phyloP scores from a whole-genome alignment of 306 rosid genomes.

The Cicer arietinum region DNA sequence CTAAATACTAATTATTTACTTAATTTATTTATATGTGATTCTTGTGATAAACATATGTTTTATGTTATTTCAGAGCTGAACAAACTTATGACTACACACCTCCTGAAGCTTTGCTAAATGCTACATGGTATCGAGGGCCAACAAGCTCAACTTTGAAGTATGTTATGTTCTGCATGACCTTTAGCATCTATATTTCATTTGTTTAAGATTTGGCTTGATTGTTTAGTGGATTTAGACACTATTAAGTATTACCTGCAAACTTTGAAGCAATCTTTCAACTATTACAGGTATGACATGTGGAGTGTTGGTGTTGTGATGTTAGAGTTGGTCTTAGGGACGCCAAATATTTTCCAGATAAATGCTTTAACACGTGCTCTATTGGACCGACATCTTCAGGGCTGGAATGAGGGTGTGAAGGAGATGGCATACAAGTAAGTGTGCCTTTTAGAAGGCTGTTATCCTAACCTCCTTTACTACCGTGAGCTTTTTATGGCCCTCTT shows the following conservation, averaged over 20 bases:
- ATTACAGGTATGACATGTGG: constrained; percentile 94
- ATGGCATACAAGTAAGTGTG: constrained; percentile 79
- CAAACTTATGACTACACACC: constrained; percentile 88
- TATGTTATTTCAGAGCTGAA: constrained; percentile 70
- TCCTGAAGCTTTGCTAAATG: constrained; percentile 90
- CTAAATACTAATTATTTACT: constrained; percentile 20
- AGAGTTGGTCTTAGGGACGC: constrained; percentile 89
- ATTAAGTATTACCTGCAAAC: constrained; percentile 20
- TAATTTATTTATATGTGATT: constrained; percentile 5
- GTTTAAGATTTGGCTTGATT: constrained; percentile 16
- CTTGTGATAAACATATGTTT: constrained; percentile 36
- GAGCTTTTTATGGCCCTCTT: constrained; percentile 20
- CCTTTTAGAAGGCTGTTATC: constrained; percentile 30
- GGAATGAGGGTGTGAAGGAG: constrained; percentile 86
- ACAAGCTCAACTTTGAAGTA: constrained; percentile 79
- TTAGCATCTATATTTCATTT: constrained; percentile 34
- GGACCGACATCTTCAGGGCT: constrained; percentile 85
- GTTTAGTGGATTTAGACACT: constrained; percentile 37
- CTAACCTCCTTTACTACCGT: constrained; percentile 17
- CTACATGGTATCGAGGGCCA: constrained; percentile 81
- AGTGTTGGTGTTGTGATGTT: constrained; percentile 94
- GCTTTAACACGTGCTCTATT: constrained; percentile 76
- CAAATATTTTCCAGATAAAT: constrained; percentile 81
- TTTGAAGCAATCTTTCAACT: constrained; percentile 39
- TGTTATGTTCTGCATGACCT: constrained; percentile 44